Base-by-base conservation (phyloP, 169 alveolate genomes). In the Eimeria praecox region DNA sequence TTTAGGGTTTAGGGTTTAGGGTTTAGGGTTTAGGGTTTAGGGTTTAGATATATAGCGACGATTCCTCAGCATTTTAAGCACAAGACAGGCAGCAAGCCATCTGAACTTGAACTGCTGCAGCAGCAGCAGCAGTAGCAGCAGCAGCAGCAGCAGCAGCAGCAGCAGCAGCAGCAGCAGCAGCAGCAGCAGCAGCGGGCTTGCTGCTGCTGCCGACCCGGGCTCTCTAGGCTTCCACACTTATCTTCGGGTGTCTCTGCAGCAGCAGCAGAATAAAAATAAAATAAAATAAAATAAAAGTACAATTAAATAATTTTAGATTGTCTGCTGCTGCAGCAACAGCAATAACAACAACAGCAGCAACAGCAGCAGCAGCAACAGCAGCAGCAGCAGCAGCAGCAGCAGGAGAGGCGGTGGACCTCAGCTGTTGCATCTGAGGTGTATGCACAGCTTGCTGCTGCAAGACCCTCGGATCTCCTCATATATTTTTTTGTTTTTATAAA, bases 341-440 rank as follows among this genome's bases (percentile, higher is more conserved):
- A 49, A 49, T 49, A 49, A 49, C 56, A 49, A 12, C 66, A 56
- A 20, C 66, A 56, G 82, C 82, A 71, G 44, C 46, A 71, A 27
- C 82, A 38, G 82, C 82, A 71, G 42, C 82, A 10, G 82, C 82
- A 71, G 42, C 82, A 10, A 44, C 82, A 71, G 44, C 82, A 71
- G 22, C 82, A 33, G n/a, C 40, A 71, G 42, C 66, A 9, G 80
- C 80, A 69, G 80, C 80, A 69, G 80, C 80, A 69, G 80, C 52
- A 77, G 87, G 62, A 38, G 56, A 35, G 27, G 87, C 90, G 54
- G 90, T 62, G 90, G 90, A 27, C 90, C 44, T 20, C 20, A 24
- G 10, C 44, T 80, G 69, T 71, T 46, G 69, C 90, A 80, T 49
- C 90, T 80, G 90, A 24, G 90, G 90, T 80, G 71, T 80, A n/a